These are phyloP conservation scores for Lichtheimia corymbifera DNA, from an alignment of 371 early-diverging fungal genomes.

Conservation along the genomic window DNA sequence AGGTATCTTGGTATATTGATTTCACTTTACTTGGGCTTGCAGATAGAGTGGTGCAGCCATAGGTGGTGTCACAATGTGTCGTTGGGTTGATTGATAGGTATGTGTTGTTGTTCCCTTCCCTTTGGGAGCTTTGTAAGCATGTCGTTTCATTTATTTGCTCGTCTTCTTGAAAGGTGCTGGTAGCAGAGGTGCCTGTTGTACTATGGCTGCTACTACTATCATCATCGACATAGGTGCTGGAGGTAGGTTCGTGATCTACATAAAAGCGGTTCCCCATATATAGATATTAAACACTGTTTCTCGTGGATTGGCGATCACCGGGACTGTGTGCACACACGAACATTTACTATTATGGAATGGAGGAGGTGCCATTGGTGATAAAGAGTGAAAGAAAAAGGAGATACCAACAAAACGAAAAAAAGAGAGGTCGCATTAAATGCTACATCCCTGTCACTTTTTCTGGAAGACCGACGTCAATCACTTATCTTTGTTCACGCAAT, in stretches of 20 bases:
- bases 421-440: too few relatives aligned
- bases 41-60: neutral
- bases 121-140: neutral
- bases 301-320: neutral
- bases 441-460: too few relatives aligned
- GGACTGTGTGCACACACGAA: neutral
- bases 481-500: too few relatives aligned
- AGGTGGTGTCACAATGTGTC: neutral
- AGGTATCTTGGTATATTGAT: neutral
- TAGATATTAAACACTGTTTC: neutral
- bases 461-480: too few relatives aligned
- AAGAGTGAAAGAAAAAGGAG: too few relatives aligned
- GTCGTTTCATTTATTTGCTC: neutral
- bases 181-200: neutral
- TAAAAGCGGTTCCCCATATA: neutral
- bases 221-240: neutral
- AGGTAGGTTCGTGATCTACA: neutral
- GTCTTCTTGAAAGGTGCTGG: neutral
- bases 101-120: neutral
- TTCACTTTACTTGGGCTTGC: conserved; percentile 8
- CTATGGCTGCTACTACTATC: neutral
- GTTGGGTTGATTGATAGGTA: neutral
- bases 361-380: neutral
- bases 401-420: too few relatives aligned
- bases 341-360: conserved; percentile 5